These are phyloP conservation scores for Tieghemostelium lacteum DNA, from an alignment of 78 protist species.

Conservation along the genomic window DNA sequence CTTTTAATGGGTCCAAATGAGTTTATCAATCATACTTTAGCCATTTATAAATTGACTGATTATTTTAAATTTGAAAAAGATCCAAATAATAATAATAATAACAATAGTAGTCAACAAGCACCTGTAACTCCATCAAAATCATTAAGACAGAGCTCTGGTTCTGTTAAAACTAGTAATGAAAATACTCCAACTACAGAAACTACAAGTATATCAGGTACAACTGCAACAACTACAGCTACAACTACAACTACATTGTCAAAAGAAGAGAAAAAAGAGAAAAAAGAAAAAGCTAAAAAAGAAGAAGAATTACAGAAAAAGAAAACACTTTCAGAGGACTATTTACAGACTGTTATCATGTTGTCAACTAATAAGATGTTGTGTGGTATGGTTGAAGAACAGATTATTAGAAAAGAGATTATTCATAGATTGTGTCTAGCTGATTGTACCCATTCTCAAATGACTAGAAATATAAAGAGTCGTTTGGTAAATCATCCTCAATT, in stretches of 20 bases:
- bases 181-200: background rate
- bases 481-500: constrained; percentile 53
- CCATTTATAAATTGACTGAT: constrained; percentile 27
- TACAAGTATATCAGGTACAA: background rate
- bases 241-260: background rate
- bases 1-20: constrained; percentile 47
- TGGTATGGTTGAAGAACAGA: constrained; percentile 71
- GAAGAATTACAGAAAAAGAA: constrained; percentile 36
- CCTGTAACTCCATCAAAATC: constrained; percentile 42
- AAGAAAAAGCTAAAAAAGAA: constrained; percentile 37
- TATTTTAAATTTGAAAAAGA: constrained; percentile 41
- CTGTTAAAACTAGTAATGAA: constrained; percentile 1
- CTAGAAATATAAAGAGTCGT: constrained; percentile 23
- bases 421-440: constrained; percentile 76
- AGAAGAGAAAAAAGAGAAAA: constrained; percentile 24
- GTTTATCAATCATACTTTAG: constrained; percentile 27
- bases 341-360: constrained; percentile 52
- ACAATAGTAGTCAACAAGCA: background rate
- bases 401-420: constrained; percentile 68
- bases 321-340: constrained; percentile 54
- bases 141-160: constrained; percentile 35
- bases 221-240: background rate
- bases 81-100: background rate
- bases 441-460: constrained; percentile 69
- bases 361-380: constrained; percentile 68